Evolutionary conservation across 2,329 filamentous ascomycete species (phyloP), one percentile per base, ranked within the genome.

Genomic region (Albifimbria verrucaria): DNA sequence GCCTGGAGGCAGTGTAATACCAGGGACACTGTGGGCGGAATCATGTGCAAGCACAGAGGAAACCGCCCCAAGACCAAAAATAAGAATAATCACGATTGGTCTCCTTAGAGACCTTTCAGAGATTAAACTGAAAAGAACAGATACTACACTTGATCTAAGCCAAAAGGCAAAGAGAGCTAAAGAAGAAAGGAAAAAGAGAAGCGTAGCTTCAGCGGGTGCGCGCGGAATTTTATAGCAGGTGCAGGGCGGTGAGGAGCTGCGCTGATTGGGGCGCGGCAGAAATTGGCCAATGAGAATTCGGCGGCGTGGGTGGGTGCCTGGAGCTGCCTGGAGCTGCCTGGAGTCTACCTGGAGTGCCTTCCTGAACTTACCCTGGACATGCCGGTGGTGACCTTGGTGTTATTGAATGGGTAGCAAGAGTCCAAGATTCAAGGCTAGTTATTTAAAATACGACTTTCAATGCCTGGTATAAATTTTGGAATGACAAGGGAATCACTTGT

Each of bases 81-180:
- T 90, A 81, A 79, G 86, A 84, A 83, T 90, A 92, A 92, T 90
- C 86, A 84, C 78, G 79, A 81, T 82, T 83, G 79, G 78, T 77
- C 77, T 78, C 84, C 79, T 77, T 89, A 82, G 85, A 79, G 78
- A 79, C 80, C 81, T 91, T 89, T 88, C 88, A 92, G 88, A 88
- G 86, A 91, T 92, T 92, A 92, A 92, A 91, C 89, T 92, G 86
- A 90, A 89, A 91, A 92, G 88, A 92, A 92, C 88, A 90, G 87
- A 90, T 91, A 91, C 88, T 91, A 90, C 87, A 91, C 87, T 90
- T 91, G 88, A 91, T 91, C 88, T 90, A 89, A 89, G 84, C 84
- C 80, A 83, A 80, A 79, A 77, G 77, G 70, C 70, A 73, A 73
- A 73, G 70, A 73, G 71, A 73, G 71, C 71, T 73, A 65, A 68